Evolutionary conservation across 129 eudicot species (phyloP), one percentile per base, ranked within the genome.

Genomic region (Erigeron canadensis): DNA sequence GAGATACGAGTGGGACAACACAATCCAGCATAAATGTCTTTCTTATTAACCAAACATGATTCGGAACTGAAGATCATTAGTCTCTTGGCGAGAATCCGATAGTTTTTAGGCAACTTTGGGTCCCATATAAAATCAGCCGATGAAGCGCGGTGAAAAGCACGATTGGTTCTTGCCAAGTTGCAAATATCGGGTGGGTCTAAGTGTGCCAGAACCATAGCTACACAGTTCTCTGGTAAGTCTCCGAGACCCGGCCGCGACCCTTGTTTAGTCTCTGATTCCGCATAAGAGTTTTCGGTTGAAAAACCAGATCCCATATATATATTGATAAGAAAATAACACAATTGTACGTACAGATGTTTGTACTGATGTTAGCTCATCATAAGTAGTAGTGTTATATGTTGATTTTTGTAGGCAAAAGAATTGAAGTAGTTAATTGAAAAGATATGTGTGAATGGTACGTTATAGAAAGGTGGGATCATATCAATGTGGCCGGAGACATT

Each of bases 91-190:
- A 89, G 93, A 81, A 57, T 61, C 69, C 72, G 68, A 50, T 86
- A 77, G 67, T 89, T 89, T 22, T 77, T 58, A 1, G 96, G 96
- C 86, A 89, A 59, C 78, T 86, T 89, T 5, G 83, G 59, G 54
- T 86, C 90, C 96, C 96, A 89, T 17, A 89, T 81, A 37, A 76
- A 69, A 72, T 89, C 93, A 19, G 93, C 86, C n/a, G 82, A 82
- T 2, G 96, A 84, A 59, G 96, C 96, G 12, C 72, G 68, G 21
- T 74, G 64, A 62, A 91, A 88, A 4, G 80, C 60, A 23, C 56
- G 75, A 51, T 75, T 91, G 8, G 77, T 21, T 11, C 69, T 54
- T 0, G 90, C 90, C 51, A 82, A 59, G 75, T 72, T 82, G 42
- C 96, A 86, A 16, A 91, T 88, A 67, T 88, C 90, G 6, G 78